phyloP scores from a whole-genome alignment of 1,284 basidiomycete species.

The Ganoderma lingzhi region DNA sequence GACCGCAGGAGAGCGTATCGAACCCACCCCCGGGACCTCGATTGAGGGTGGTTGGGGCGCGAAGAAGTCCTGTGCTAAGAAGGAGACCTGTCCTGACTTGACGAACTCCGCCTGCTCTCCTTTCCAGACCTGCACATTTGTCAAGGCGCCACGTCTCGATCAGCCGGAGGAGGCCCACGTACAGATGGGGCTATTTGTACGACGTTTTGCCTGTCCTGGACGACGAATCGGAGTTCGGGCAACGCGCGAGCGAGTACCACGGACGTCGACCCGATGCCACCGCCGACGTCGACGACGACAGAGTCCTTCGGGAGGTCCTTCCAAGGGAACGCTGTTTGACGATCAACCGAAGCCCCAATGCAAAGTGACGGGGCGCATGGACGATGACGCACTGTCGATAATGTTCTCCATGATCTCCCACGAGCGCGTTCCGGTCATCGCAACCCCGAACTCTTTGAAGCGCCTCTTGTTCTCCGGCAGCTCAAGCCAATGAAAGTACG shows the following conservation, averaged over 20 bases:
- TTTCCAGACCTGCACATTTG: constrained; percentile 56
- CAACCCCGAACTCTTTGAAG: constrained; percentile 22
- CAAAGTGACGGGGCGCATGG: not conserved
- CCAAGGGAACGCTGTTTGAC: constrained; percentile 67
- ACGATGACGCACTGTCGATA: constrained; percentile 13
- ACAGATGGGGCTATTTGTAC: constrained; percentile 68
- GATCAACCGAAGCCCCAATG: not conserved
- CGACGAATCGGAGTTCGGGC: constrained; percentile 61
- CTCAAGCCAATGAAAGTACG: constrained; percentile 29
- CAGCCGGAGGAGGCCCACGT: constrained; percentile 19
- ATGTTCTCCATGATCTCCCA: constrained; percentile 29
- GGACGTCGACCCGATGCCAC: constrained; percentile 74
- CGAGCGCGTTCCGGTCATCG: constrained; percentile 25
- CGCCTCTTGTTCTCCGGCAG: constrained; percentile 23
- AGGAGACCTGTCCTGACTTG: constrained; percentile 60
- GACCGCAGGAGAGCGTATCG: constrained; percentile 50
- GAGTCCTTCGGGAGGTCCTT: constrained; percentile 54
- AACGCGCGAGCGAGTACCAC: constrained; percentile 69
- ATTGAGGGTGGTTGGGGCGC: constrained; percentile 56
- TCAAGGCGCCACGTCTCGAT: too few species aligned
- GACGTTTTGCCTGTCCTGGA: constrained; percentile 75
- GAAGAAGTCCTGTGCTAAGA: constrained; percentile 80
- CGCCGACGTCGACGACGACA: constrained; percentile 76
- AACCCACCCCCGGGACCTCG: constrained; percentile 18
- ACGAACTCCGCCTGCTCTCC: constrained; percentile 66